Conservation (phyloP, 768 basidiomycete species). For the Lepiota subincarnata region DNA sequence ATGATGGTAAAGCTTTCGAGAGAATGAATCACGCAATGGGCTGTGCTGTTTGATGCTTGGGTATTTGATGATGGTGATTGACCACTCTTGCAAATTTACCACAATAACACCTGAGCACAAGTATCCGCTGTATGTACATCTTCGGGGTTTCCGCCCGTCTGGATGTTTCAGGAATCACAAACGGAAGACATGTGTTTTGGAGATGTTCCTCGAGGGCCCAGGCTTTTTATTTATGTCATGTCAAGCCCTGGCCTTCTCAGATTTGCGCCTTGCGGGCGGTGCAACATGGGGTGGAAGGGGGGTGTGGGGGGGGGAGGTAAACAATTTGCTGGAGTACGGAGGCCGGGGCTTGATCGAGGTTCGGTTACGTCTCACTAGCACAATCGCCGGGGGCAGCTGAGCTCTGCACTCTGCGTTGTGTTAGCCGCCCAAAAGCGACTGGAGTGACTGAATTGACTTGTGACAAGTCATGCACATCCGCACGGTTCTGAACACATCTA, state of each 20-base stretch:
- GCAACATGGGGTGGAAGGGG: too few species aligned
- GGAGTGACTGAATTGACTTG: conserved; percentile 6
- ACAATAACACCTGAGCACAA: too few species aligned
- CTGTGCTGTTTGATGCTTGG: too few species aligned
- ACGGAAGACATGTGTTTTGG: background rate
- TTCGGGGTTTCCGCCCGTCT: too few species aligned
- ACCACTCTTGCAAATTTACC: too few species aligned
- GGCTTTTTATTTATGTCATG: background rate
- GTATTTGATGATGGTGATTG: too few species aligned
- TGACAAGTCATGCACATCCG: conserved; percentile 11
- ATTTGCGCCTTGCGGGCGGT: background rate
- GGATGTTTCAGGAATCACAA: too few species aligned
- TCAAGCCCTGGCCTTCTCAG: background rate
- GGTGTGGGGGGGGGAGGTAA: too few species aligned
- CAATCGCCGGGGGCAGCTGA: background rate
- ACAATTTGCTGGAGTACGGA: background rate
- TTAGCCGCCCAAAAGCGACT: background rate
- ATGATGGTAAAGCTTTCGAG: too few species aligned
- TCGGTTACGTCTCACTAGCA: background rate
- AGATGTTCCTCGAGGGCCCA: background rate
- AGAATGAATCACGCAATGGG: too few species aligned
- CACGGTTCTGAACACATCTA: conserved; percentile 6
- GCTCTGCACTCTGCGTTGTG: too few species aligned
- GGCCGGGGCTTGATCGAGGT: conserved; percentile 1
- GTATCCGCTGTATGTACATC: too few species aligned